Percentiles rank a stretch among this genome's conserved stretches.
Conservation (phyloP, 1,284 basidiomycete genomes). For the Leccinum laetum region DNA sequence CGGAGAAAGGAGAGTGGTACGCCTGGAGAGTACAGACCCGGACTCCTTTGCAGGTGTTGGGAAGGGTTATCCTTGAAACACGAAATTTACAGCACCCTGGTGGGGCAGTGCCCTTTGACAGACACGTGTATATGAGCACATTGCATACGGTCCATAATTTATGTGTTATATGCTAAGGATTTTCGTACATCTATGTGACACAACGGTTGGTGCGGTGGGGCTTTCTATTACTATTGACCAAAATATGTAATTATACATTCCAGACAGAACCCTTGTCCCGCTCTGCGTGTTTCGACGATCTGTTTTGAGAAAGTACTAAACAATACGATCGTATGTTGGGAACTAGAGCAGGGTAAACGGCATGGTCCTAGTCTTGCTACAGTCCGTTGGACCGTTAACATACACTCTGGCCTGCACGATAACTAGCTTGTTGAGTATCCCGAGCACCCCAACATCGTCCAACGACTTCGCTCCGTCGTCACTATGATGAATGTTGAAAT, state of each 20-base stretch:
- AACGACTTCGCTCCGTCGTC: constrained; percentile 25
- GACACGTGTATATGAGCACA: constrained; percentile 40
- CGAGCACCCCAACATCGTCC: constrained; percentile 44
- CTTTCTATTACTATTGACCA: constrained; percentile 17
- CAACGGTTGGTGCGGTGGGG: background rate
- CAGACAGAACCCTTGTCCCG: constrained; percentile 8
- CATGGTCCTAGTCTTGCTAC: constrained; percentile 39
- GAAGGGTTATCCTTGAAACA: constrained; percentile 70
- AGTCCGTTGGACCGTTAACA: constrained; percentile 41
- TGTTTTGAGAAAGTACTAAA: constrained; percentile 25
- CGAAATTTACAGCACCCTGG: no score
- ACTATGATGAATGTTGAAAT: constrained; percentile 20
- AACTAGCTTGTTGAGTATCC: constrained; percentile 51
- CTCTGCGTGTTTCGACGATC: constrained; percentile 24
- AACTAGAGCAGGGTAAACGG: background rate
- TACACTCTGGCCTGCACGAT: constrained; percentile 44
- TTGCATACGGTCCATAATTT: constrained; percentile 29
- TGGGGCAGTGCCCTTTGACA: constrained; percentile 26
- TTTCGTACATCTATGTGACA: constrained; percentile 4
- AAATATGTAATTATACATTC: constrained; percentile 28
- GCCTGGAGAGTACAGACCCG: constrained; percentile 78
- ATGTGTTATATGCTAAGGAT: constrained; percentile 38
- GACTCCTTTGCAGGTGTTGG: constrained; percentile 81
- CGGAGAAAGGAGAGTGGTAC: constrained; percentile 84
- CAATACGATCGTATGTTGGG: background rate